Evolutionary conservation across 805 yeast genomes (phyloP), one percentile per base, ranked within the genome.

Genomic region (Barnettozyma wickerhamii): DNA sequence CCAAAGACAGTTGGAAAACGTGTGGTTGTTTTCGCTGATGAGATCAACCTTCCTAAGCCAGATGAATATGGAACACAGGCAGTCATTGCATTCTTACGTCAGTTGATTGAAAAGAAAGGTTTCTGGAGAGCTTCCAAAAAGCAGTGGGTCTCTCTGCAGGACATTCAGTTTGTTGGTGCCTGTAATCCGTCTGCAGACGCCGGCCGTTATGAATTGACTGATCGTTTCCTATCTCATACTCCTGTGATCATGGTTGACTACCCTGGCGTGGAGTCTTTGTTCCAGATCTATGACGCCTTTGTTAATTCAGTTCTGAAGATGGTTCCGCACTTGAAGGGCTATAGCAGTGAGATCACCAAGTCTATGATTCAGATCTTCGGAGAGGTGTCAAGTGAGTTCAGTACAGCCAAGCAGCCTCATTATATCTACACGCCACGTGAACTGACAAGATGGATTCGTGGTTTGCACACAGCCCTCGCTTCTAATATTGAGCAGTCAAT

Each of bases 381-480:
- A 0, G 42, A 51, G 19, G 73, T 82, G 10, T 71, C 64, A 32
- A 33, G 43, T 0, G 45, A 52, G 2, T 77, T 84, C 49, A 59
- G 67, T 0, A 38, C 62, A 0, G 42, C 43, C 0, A 44, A 50
- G 0, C 76, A 70, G 23, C 63, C 75, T 1, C 91, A 85, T 54
- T 87, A 88, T 52, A 65, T 86, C 1, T 84, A 82, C 55, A 81
- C 95, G 18, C 98, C 98, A 0, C 77, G 98, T 58, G 98, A 90
- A 57, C 68, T 90, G 12, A 88, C 97, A 0, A 66, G 98, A 42
- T 87, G 95, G 95, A 68, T 77, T 2, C 71, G 84, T 43, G 95
- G 96, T n/a, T 60, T 90, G 1, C 69, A 76, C 34, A 74, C 72
- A 27, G 77, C 79, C 0, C n/a, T 45, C 4, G 7, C 40, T 4